Conservation (phyloP, 352 stramenopile genomes). For the Aphanomyces astaci region DNA sequence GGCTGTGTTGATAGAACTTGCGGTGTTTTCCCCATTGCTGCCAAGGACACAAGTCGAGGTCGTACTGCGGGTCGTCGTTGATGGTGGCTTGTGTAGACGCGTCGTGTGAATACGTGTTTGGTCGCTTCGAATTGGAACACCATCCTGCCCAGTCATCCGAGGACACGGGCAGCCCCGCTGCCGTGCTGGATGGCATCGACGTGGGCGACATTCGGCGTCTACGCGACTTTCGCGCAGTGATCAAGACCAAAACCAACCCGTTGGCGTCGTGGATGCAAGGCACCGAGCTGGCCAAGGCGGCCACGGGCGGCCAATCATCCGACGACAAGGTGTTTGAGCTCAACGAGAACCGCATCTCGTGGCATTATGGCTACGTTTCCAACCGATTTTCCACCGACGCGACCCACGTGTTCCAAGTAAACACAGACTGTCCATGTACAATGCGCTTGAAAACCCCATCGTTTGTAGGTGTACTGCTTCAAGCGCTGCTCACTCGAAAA, state of each 20-base stretch:
- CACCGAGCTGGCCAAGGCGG: neutral
- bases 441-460: neutral
- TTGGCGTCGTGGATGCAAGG: constrained; percentile 9
- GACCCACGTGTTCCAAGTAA: constrained; percentile 3
- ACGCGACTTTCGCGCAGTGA: neutral
- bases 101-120: constrained; percentile 12
- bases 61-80: constrained; percentile 7
- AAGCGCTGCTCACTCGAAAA: constrained; percentile 6
- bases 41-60: constrained; percentile 12
- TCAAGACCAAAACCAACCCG: constrained; percentile 4
- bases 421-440: neutral
- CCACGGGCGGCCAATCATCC: too few species aligned
- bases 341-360: constrained; percentile 12
- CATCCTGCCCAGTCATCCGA: neutral
- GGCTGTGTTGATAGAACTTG: neutral
- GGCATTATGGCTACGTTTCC: constrained; percentile 14
- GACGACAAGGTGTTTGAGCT: constrained; percentile 9
- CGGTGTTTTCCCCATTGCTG: constrained; percentile 6
- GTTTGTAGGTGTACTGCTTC: constrained; percentile 6
- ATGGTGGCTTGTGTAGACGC: neutral
- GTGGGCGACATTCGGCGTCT: constrained; percentile 1
- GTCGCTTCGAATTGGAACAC: constrained; percentile 4
- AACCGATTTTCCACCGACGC: constrained; percentile 8
- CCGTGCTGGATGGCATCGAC: neutral
- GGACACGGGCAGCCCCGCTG: neutral